Percentiles rank a stretch among this genome's conserved stretches.
phyloP scores from a whole-genome alignment of 768 basidiomycete species.

The Candolleomyces eurysporus region DNA sequence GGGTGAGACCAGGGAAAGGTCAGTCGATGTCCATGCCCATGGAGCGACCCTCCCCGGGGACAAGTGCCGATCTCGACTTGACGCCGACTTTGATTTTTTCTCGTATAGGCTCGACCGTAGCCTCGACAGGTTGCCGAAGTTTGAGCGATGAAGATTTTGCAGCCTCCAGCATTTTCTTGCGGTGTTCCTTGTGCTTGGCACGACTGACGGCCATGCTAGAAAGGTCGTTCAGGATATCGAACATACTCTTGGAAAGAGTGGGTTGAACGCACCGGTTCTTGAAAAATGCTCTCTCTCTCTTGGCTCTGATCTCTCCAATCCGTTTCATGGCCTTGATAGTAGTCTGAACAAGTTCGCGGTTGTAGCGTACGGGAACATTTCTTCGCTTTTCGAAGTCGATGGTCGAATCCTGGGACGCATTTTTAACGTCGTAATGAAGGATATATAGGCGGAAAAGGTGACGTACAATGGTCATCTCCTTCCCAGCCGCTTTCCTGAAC shows the following conservation, averaged over 20 bases:
- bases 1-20: slow-evolving; percentile 13
- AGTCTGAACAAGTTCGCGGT: slow-evolving; percentile 88
- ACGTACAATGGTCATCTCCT: slow-evolving; percentile 98
- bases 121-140: slow-evolving; percentile 62
- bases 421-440: background rate
- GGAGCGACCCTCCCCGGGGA: slow-evolving; percentile 79
- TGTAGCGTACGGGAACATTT: slow-evolving; percentile 95
- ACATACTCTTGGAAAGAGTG: background rate
- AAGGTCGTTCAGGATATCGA: background rate
- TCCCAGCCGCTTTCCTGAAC: slow-evolving; percentile 96
- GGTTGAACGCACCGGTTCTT: slow-evolving; percentile 67
- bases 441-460: background rate
- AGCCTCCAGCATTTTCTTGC: slow-evolving; percentile 62
- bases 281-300: slow-evolving; percentile 93
- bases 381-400: slow-evolving; percentile 99
- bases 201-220: slow-evolving; percentile 81
- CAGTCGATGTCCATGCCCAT: slow-evolving; percentile 92
- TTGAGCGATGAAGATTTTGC: slow-evolving; percentile 53
- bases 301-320: slow-evolving; percentile 85
- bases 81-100: slow-evolving; percentile 78
- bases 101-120: slow-evolving; percentile 35
- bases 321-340: slow-evolving; percentile 97
- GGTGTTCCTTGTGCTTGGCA: slow-evolving; percentile 73
- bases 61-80: slow-evolving; percentile 68
- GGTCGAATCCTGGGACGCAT: slow-evolving; percentile 76